phyloP scores from a whole-genome alignment of 768 basidiomycete genomes.

The Kwoniella sp. region DNA sequence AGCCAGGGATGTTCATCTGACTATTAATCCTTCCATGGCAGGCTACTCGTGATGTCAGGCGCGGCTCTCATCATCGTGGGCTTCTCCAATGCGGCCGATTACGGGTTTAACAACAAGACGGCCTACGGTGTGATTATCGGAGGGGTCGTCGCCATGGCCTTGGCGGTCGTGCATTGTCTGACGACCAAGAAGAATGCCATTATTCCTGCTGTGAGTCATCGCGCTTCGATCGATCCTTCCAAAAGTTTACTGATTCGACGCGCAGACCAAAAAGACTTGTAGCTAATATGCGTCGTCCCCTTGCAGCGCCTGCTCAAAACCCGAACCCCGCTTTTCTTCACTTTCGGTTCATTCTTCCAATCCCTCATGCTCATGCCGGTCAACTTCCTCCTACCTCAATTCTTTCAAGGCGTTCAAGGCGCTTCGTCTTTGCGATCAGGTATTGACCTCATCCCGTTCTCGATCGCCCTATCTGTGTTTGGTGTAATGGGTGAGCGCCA shows the following conservation, averaged over 20 bases:
- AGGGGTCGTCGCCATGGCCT: slow-evolving; percentile 30
- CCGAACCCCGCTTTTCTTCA: slow-evolving; percentile 50
- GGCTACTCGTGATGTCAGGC: slow-evolving; percentile 51
- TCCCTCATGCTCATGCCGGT: slow-evolving; percentile 43
- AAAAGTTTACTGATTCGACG: neutral
- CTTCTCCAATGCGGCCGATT: slow-evolving; percentile 50
- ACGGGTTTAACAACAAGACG: slow-evolving; percentile 46
- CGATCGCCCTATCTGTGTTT: slow-evolving; percentile 22
- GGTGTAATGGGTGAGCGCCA: slow-evolving; percentile 24
- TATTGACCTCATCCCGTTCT: slow-evolving; percentile 46
- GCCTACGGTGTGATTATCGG: slow-evolving; percentile 55
- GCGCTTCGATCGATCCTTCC: neutral
- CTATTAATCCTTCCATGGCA: slow-evolving; percentile 6
- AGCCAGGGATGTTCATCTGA: neutral
- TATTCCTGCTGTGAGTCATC: slow-evolving; percentile 47
- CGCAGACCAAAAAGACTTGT: neutral
- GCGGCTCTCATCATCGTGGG: slow-evolving; percentile 56
- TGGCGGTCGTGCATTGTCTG: slow-evolving; percentile 35
- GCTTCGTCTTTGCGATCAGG: slow-evolving; percentile 33
- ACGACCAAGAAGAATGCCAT: slow-evolving; percentile 56
- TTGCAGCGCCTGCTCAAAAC: slow-evolving; percentile 51
- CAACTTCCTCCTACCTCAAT: slow-evolving; percentile 39
- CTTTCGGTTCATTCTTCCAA: slow-evolving; percentile 44
- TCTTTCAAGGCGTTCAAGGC: slow-evolving; percentile 50
- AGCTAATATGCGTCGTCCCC: neutral